Evolutionary conservation across 371 early-diverging fungal genomes (phyloP).

Genomic region (Choanephora cucurbitarum): DNA sequence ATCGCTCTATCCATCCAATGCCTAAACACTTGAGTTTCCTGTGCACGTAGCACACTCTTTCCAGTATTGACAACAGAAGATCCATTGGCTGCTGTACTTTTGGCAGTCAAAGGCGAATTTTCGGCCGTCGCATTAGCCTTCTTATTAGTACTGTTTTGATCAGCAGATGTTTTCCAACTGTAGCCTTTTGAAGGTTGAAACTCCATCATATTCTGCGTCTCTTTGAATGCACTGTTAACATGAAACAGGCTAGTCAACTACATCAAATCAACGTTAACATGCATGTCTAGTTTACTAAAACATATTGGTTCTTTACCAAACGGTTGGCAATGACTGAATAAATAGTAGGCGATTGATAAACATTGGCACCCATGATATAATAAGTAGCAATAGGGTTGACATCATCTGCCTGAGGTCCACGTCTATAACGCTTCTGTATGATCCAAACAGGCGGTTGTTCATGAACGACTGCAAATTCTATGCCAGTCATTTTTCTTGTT

Average conservation of each 20-base stretch:
- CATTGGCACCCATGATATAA: constrained; percentile 88
- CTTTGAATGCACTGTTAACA: constrained; percentile 72
- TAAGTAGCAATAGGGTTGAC: constrained; percentile 77
- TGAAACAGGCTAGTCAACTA: constrained; percentile 73
- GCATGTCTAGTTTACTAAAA: too few species aligned
- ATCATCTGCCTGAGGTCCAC: constrained; percentile 58
- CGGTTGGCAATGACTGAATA: constrained; percentile 82
- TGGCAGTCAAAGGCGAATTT: constrained; percentile 1
- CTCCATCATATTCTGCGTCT: constrained; percentile 62
- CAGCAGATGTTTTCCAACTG: constrained; percentile 60
- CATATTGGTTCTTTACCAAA: too few species aligned
- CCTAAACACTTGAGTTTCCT: constrained; percentile 46
- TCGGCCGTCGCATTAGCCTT: constrained; percentile 1
- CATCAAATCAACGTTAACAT: too few species aligned
- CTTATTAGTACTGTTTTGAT: constrained; percentile 7
- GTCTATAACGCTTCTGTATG: constrained; percentile 79
- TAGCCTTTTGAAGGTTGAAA: constrained; percentile 80
- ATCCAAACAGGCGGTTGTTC: constrained; percentile 85
- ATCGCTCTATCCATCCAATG: constrained; percentile 51
- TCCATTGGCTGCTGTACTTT: neutral
- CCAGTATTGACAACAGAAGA: neutral
- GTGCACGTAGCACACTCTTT: constrained; percentile 35
- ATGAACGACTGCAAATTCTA: constrained; percentile 81
- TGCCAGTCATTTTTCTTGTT: constrained; percentile 74
- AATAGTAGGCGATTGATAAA: constrained; percentile 92